Percentiles rank a stretch among this genome's conserved stretches.
Evolutionary conservation across 2,329 filamentous ascomycete genomes (phyloP).

Genomic region (Fusarium verrucosum): DNA sequence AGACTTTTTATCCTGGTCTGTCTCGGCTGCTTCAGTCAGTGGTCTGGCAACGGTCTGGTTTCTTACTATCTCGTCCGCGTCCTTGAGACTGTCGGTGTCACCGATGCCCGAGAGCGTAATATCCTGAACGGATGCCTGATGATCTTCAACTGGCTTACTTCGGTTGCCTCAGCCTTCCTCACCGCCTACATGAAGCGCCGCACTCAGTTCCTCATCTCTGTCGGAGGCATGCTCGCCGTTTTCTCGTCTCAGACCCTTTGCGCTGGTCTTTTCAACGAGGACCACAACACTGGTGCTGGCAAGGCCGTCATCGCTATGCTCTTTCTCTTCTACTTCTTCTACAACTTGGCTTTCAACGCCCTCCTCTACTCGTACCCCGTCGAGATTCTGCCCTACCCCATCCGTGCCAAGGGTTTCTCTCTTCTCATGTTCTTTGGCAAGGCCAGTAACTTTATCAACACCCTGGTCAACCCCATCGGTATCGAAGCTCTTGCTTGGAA

Average conservation of each 20-base stretch:
- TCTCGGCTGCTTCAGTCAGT: constrained; percentile 35
- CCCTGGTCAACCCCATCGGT: constrained; percentile 1
- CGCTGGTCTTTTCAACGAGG: constrained; percentile 24
- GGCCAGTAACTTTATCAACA: constrained; percentile 7
- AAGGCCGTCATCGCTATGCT: constrained; percentile 19
- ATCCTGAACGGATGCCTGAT: constrained; percentile 34
- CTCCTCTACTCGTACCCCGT: constrained; percentile 30
- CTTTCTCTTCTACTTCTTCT: constrained; percentile 30
- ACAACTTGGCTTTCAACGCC: constrained; percentile 34
- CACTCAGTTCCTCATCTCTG: constrained; percentile 32
- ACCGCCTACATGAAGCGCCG: constrained; percentile 27
- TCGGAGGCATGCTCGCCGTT: constrained; percentile 22
- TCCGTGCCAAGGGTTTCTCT: constrained; percentile 28
- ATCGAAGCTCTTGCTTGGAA: constrained; percentile 1
- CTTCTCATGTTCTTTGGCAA: constrained; percentile 29
- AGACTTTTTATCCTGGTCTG: constrained; percentile 14
- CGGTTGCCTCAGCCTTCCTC: constrained; percentile 19
- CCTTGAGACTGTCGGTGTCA: constrained; percentile 12
- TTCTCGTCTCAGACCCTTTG: constrained; percentile 30
- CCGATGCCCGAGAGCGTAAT: constrained; percentile 7
- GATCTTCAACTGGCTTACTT: constrained; percentile 38
- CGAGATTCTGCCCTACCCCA: constrained; percentile 23
- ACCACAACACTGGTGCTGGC: constrained; percentile 6
- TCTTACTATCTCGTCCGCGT: constrained; percentile 24
- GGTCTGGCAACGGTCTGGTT: constrained; percentile 24